A percentile compares a stretch with the other conserved stretches of the same genome.
phyloP scores from a whole-genome alignment of 2,329 filamentous ascomycete species.

The Orbilia blumenaviensis region DNA sequence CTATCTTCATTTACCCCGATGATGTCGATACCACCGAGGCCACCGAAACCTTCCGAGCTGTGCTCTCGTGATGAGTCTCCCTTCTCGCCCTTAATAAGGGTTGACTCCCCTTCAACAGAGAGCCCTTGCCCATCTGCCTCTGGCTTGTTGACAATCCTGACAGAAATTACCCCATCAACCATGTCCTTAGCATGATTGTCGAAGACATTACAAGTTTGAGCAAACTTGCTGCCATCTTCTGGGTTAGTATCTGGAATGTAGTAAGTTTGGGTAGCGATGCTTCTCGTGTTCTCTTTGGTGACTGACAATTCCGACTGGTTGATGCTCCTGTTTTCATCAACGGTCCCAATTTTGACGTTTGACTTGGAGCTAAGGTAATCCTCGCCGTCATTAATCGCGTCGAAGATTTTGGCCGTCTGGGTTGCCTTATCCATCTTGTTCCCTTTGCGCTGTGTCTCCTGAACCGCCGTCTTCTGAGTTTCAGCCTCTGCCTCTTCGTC shows the following conservation, averaged over 20 bases:
- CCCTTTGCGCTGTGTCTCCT: slow-evolving; percentile 29
- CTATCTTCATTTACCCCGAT: slow-evolving; percentile 37
- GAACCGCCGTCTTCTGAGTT: slow-evolving; percentile 16
- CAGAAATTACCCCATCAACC: slow-evolving; percentile 9
- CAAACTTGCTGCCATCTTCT: slow-evolving; percentile 33
- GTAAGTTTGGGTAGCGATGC: not conserved
- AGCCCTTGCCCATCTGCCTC: not conserved
- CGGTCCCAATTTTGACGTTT: slow-evolving; percentile 30
- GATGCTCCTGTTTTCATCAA: not conserved
- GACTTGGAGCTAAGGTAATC: slow-evolving; percentile 44
- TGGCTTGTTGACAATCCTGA: slow-evolving; percentile 4
- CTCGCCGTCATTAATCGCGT: slow-evolving; percentile 49
- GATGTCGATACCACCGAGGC: slow-evolving; percentile 37
- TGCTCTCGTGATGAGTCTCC: slow-evolving; percentile 20
- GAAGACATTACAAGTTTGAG: slow-evolving; percentile 40
- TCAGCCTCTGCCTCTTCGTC: slow-evolving; percentile 1
- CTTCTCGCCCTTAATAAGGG: slow-evolving; percentile 38
- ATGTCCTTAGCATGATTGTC: slow-evolving; percentile 32
- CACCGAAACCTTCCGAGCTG: slow-evolving; percentile 35
- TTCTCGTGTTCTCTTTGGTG: slow-evolving; percentile 31
- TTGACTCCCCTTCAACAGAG: slow-evolving; percentile 19
- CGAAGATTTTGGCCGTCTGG: slow-evolving; percentile 45
- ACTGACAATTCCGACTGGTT: slow-evolving; percentile 2
- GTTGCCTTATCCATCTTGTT: slow-evolving; percentile 26
- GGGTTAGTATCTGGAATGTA: slow-evolving; percentile 3